Conservation (phyloP, 1,284 basidiomycete genomes). For the Termitomyces sp. region DNA sequence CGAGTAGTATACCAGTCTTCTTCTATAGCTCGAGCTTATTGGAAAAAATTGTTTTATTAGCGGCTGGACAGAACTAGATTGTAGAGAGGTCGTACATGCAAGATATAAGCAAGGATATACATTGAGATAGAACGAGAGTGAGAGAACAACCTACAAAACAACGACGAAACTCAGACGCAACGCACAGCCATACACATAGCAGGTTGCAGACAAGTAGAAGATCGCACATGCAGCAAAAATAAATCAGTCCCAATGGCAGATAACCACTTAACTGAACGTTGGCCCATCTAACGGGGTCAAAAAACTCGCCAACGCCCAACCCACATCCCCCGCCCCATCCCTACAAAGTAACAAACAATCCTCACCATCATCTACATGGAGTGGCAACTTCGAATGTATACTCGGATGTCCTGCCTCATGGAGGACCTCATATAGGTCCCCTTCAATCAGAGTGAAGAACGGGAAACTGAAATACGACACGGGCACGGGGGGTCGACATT, state of each 20-base stretch:
- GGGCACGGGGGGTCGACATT: conserved; percentile 55
- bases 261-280: conserved; percentile 7
- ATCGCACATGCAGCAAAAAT: neutral
- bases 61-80: neutral
- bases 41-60: neutral
- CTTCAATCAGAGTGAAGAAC: conserved; percentile 61
- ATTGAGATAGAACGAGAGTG: neutral
- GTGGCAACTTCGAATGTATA: conserved; percentile 59
- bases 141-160: neutral
- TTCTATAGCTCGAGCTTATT: neutral
- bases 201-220: neutral
- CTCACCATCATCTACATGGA: conserved; percentile 75
- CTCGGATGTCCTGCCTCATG: conserved; percentile 74
- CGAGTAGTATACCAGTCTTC: neutral
- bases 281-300: conserved; percentile 48
- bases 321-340: conserved; percentile 49
- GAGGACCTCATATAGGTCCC: conserved; percentile 60
- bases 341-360: conserved; percentile 68
- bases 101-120: neutral
- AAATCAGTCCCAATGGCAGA: neutral
- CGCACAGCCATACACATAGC: neutral
- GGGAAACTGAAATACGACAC: conserved; percentile 68
- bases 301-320: conserved; percentile 78
- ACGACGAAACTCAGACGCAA: neutral
- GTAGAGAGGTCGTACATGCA: neutral